Evolutionary conservation across 2,329 filamentous ascomycete genomes (phyloP).

Genomic region (Pyricularia sp.): DNA sequence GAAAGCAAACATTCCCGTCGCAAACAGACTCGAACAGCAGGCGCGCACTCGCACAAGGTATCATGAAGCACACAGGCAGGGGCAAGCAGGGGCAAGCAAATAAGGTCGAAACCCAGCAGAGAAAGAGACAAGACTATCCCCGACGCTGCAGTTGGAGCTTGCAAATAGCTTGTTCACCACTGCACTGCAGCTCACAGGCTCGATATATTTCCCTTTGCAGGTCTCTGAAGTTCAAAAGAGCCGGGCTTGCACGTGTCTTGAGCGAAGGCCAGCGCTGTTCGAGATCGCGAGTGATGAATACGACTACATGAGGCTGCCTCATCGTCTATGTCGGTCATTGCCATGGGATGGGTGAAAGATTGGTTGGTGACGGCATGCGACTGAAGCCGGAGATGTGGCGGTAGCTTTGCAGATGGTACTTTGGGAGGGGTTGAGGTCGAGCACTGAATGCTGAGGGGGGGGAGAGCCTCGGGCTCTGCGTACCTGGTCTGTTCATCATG

Average conservation of each 20-base stretch:
- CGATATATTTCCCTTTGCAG: not conserved
- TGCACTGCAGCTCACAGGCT: not conserved
- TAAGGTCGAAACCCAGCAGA: not conserved
- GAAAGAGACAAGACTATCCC: not conserved
- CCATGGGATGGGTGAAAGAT: not conserved
- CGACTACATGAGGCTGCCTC: not conserved
- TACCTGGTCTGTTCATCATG: conserved; percentile 55
- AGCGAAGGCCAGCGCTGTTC: not conserved
- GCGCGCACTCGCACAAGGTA: not conserved
- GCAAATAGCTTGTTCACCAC: not conserved
- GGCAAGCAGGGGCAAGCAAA: not conserved
- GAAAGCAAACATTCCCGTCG: conserved; percentile 1
- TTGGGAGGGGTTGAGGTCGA: not conserved
- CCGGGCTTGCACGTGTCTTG: not conserved
- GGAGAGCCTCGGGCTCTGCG: conserved; percentile 15
- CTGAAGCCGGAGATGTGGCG: not conserved
- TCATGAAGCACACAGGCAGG: not conserved
- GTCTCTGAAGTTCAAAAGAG: not conserved
- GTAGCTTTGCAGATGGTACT: not conserved
- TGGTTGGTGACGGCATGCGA: not conserved
- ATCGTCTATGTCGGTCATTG: not conserved
- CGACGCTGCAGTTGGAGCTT: not conserved
- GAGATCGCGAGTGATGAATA: not conserved
- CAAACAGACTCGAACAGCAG: not conserved
- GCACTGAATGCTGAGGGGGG: not conserved